Conservation (phyloP, 352 stramenopile species). For the Halophytophthora batemanensis region DNA sequence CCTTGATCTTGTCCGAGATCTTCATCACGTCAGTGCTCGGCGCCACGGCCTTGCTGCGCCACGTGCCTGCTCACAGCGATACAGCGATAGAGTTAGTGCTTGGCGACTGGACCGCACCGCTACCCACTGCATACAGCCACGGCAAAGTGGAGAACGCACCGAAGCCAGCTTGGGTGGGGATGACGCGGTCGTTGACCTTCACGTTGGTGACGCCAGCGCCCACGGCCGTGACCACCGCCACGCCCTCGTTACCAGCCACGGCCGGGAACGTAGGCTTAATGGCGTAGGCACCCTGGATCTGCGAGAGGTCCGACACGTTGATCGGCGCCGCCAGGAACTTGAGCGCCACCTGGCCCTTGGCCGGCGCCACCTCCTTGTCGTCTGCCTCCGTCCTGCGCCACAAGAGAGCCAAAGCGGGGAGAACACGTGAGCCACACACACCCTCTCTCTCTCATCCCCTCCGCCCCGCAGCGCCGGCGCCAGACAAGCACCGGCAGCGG, state of each 20-base stretch:
- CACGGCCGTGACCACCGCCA: slow-evolving; percentile 83
- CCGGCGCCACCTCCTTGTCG: slow-evolving; percentile 50
- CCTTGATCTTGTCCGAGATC: slow-evolving; percentile 80
- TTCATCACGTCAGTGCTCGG: slow-evolving; percentile 63
- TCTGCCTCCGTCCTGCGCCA: slow-evolving; percentile 56
- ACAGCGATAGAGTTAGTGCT: not conserved
- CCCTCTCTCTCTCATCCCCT: too few relatives aligned
- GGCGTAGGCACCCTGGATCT: slow-evolving; percentile 85
- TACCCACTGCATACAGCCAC: not conserved
- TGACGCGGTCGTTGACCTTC: slow-evolving; percentile 87
- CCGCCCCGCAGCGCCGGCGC: not conserved
- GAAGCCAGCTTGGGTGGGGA: slow-evolving; percentile 64
- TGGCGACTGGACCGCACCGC: not conserved
- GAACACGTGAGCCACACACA: not conserved
- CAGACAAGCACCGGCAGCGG: not conserved
- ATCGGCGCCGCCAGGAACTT: slow-evolving; percentile 89
- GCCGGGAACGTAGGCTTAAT: slow-evolving; percentile 77
- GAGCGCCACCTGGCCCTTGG: slow-evolving; percentile 68
- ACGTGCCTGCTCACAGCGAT: slow-evolving; percentile 39
- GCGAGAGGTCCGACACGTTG: slow-evolving; percentile 85
- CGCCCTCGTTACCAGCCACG: slow-evolving; percentile 82
- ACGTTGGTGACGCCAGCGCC: slow-evolving; percentile 75
- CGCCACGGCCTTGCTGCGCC: slow-evolving; percentile 68
- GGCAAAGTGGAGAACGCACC: slow-evolving; percentile 14
- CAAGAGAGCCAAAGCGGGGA: slow-evolving; percentile 4